These are phyloP conservation scores for Cutaneotrichosporon sp. DNA, from an alignment of 1,284 basidiomycete species.

Conservation along the genomic window DNA sequence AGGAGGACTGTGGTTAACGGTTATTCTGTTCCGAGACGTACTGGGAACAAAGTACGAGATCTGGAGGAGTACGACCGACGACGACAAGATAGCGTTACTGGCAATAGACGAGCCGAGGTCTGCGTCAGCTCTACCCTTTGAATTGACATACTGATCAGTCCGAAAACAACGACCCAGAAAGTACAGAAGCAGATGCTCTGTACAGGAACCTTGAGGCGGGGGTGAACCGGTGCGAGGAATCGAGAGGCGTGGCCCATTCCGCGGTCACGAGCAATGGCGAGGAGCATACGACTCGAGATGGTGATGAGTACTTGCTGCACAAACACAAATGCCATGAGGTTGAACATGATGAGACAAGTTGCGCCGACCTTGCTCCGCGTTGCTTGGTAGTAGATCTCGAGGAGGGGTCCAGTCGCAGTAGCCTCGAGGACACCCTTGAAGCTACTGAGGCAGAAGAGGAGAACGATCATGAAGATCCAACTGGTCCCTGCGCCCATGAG, in stretches of 20 bases:
- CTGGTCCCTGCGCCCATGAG: slow-evolving; percentile 30
- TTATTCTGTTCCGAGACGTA: slow-evolving; percentile 39
- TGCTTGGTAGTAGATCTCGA: slow-evolving; percentile 29
- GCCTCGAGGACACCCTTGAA: not conserved
- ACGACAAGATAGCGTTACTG: slow-evolving; percentile 52
- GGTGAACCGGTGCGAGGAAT: slow-evolving; percentile 15
- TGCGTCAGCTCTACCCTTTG: slow-evolving; percentile 5
- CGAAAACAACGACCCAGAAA: slow-evolving; percentile 52
- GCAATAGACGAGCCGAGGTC: slow-evolving; percentile 59
- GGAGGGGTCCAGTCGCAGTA: slow-evolving; percentile 25
- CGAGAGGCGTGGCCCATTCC: slow-evolving; percentile 14
- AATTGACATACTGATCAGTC: slow-evolving; percentile 55
- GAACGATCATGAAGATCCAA: slow-evolving; percentile 42
- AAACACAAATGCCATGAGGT: slow-evolving; percentile 28
- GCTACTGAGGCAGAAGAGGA: slow-evolving; percentile 29
- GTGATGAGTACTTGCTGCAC: slow-evolving; percentile 31
- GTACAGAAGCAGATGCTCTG: slow-evolving; percentile 37
- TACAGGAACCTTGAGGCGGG: slow-evolving; percentile 32
- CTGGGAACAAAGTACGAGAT: slow-evolving; percentile 50
- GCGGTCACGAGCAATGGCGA: slow-evolving; percentile 18
- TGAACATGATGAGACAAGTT: slow-evolving; percentile 30
- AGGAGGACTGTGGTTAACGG: slow-evolving; percentile 22
- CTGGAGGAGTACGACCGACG: slow-evolving; percentile 53
- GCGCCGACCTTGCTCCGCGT: slow-evolving; percentile 16
- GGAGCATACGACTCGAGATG: slow-evolving; percentile 27